Base-by-base conservation (phyloP, 1,284 basidiomycete species). In the Athelia psychrophila region DNA sequence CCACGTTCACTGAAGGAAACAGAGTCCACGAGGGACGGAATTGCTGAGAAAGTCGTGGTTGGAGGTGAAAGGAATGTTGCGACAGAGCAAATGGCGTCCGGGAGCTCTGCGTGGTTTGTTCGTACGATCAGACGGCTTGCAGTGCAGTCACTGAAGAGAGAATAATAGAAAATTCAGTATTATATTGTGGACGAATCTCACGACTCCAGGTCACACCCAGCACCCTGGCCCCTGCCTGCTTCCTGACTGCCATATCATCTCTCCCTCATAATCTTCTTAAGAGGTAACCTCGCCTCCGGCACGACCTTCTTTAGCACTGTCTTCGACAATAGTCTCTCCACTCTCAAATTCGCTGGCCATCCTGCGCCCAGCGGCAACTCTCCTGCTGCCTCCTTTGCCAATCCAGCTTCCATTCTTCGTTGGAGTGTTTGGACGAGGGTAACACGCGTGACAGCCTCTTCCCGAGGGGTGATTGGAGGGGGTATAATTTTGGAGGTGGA, bases 301-400 rank as follows among this genome's bases (percentile, higher is more conserved):
- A 67, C 66, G 1, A 74, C 66, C 15, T 67, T 67, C 36, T 67
- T 64, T 25, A 76, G 71, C 16, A 66, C 66, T 38, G 63, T 65
- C 57, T 61, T 71, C 23, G 66, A 62, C 32, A 75, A 49, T 30
- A 67, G 50, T 1, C 74, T 69, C 55, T 79, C 77, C 44, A 78
- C 72, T 33, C 78, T 72, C 48, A 78, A 65, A 48, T 78, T 78
- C 18, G 59, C 52, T 1, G 78, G 76, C 58, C 68, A 78, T 24
- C 58, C 58, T 2, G 57, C 57, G 3, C 75, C 76, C 1, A 66
- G 65, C 25, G 68, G 68, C 33, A 62, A 42, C 38, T 42, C 38
- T 42, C 60, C 58, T 72, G 68, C 19, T 68, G 72, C 54, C 70
- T 64, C 55, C 67, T 61, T 44, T 79, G 70, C n/a, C 70, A 56